Conservation (phyloP, 2,329 filamentous ascomycete species). For the Botrytis aclada region DNA sequence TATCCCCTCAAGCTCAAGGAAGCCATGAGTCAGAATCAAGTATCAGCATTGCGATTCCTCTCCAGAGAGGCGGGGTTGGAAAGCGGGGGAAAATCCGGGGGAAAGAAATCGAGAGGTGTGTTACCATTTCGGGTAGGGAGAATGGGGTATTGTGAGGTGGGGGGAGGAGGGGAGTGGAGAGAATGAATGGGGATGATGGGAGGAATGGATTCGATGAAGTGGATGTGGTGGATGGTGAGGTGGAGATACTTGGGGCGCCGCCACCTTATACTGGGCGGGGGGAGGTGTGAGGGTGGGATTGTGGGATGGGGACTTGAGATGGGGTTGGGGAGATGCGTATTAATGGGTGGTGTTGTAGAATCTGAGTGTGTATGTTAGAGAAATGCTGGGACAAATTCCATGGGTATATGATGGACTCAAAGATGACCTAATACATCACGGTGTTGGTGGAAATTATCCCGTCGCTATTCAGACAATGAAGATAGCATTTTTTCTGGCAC, state of each 20-base stretch:
- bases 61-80: not conserved
- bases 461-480: not conserved
- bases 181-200: not conserved
- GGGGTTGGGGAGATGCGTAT: not conserved
- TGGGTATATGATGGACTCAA: not conserved
- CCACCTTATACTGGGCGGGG: not conserved
- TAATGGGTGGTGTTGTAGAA: not conserved
- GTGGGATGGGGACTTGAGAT: not conserved
- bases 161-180: not conserved
- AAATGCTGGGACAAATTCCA: not conserved
- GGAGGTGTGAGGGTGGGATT: not conserved
- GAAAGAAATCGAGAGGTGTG: not conserved
- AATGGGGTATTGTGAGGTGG: not conserved
- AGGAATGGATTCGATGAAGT: not conserved
- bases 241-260: not conserved
- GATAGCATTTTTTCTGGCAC: not conserved
- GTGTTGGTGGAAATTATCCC: not conserved
- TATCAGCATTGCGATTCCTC: not conserved
- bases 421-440: not conserved
- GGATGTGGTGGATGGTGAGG: not conserved
- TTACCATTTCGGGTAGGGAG: not conserved
- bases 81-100: not conserved
- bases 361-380: fast-evolving
- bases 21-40: fast-evolving
- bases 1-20: not conserved